Base-by-base conservation (phyloP, 345 rosid genomes). In the Zanthoxylum bungeanum region DNA sequence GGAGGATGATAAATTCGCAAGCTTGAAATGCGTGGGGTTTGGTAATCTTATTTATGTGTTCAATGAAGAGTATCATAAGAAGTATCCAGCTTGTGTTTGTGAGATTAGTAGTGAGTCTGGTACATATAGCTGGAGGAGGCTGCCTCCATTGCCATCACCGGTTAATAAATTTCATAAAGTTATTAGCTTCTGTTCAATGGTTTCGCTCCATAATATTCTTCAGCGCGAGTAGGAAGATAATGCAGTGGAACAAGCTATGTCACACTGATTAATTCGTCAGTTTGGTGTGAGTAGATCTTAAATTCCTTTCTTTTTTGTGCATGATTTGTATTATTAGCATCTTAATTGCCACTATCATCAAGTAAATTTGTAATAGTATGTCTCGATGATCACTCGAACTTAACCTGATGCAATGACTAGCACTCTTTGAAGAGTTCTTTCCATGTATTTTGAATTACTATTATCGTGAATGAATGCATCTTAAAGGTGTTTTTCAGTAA, bases 111-210 rank as follows among this genome's bases (percentile, higher is more conserved):
- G 77, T 4, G 81, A 79, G 21, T 50, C 77, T 11, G 83, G 77
- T 0, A 77, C 69, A 17, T 86, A 86, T 66, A 79, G 81, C 61
- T 91, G 98, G 98, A 84, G 91, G 82, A 88, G 82, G 77, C 60
- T 93, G 60, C 98, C 97, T 21, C 82, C 30, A 9, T 80, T 89
- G 85, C 89, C 93, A 21, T 89, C 81, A 4, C 95, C 91, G 3
- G 92, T 93, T 33, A 93, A 91, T 65, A 85, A n/a, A 93, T 91
- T 91, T 69, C 98, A 89, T 72, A 89, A 91, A 71, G 90, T 93
- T 74, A 79, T 91, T 73, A 88, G 89, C 79, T 93, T 89, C 63
- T 89, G 90, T 68, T 93, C 98, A 7, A 73, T 79, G 0, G 87
- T 91, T 33, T 84, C 89, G 0, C 79, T 85, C 66, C 75, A 25